Evolutionary conservation across 1,284 basidiomycete species (phyloP), one percentile per base, ranked within the genome.

Genomic region (Marasmius fiardii): DNA sequence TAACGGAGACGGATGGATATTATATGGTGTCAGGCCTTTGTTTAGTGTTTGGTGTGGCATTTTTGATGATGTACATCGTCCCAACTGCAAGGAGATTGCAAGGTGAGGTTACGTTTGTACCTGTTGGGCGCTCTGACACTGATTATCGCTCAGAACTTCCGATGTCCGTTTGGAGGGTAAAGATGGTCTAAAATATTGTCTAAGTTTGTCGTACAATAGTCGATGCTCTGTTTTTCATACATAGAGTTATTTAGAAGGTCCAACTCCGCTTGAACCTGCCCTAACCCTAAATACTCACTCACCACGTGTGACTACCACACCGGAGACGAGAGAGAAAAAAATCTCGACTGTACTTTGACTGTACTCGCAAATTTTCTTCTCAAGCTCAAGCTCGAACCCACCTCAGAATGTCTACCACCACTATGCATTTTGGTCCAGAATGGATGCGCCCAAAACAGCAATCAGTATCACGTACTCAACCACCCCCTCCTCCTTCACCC

Each of bases 1-100:
- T 88, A 50, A 92, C 89, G 1, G 83, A 92, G 67, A 81, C 83
- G 28, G 97, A 99, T 69, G 96, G 97, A 1, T 99, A 97, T 72
- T 99, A 95, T 71, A 83, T 86, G 61, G 87, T 96, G 54, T 91
- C 88, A 21, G 83, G 74, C 6, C 68, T 94, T 20, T 98, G 95
- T 72, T 78, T 98, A 58, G 68, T 73, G 4, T 73, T 95, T 43
- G 95, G 94, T 4, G 77, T 86, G 3, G 58, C 85, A 1, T 79
- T 94, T 59, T 76, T 98, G 39, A 61, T 94, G 23, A 74, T 78
- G 35, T 95, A 88, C 68, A 91, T 97, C 61, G 77, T 91, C 47
- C 96, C 96, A 4, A 92, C 89, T 1, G 91, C 93, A 24, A 82
- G 84, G 59, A 88, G 81, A 68, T 72, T 99, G 55, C 93, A 98